These are phyloP conservation scores for Eruca vesicaria DNA, from an alignment of 441 rosid genomes.

Conservation along the genomic window DNA sequence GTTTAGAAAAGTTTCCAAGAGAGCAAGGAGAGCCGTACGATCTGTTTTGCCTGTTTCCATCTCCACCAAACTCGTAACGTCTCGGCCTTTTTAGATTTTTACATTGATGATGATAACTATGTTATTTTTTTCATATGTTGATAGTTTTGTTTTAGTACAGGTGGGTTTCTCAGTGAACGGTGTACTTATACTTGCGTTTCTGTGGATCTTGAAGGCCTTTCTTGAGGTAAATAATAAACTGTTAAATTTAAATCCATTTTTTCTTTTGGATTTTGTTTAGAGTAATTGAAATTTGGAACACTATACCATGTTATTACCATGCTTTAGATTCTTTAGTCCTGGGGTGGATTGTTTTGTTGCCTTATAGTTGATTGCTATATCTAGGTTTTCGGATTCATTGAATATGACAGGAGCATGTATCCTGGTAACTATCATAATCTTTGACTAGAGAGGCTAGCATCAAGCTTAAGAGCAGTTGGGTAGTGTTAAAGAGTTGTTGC, in stretches of 20 bases:
- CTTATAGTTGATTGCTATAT: not conserved
- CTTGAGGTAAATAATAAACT: conserved; percentile 68
- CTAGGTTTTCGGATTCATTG: not conserved
- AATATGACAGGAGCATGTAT: not conserved
- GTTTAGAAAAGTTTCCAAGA: conserved; percentile 63
- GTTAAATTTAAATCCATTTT: too few relatives aligned
- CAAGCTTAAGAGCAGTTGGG: conserved; percentile 13
- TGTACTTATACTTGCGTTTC: conserved; percentile 65
- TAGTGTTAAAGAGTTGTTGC: conserved; percentile 8
- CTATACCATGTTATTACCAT: not conserved
- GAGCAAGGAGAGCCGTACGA: conserved; percentile 74
- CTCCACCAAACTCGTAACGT: conserved; percentile 56
- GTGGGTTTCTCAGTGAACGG: conserved; percentile 87
- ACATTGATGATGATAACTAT: not conserved
- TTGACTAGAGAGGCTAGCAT: not conserved
- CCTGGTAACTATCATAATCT: not conserved
- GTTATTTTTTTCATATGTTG: not conserved
- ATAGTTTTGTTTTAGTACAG: conserved; percentile 39
- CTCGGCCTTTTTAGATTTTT: not conserved
- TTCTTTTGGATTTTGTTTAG: too few relatives aligned
- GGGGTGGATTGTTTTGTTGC: not conserved
- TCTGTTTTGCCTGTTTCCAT: conserved; percentile 70
- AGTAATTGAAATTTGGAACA: not conserved
- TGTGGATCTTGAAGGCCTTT: conserved; percentile 90
- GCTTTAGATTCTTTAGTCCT: not conserved